Evolutionary conservation across 2,329 filamentous ascomycete genomes (phyloP), one percentile per base, ranked within the genome.

Genomic region (Ceratocystis eucalypticola): DNA sequence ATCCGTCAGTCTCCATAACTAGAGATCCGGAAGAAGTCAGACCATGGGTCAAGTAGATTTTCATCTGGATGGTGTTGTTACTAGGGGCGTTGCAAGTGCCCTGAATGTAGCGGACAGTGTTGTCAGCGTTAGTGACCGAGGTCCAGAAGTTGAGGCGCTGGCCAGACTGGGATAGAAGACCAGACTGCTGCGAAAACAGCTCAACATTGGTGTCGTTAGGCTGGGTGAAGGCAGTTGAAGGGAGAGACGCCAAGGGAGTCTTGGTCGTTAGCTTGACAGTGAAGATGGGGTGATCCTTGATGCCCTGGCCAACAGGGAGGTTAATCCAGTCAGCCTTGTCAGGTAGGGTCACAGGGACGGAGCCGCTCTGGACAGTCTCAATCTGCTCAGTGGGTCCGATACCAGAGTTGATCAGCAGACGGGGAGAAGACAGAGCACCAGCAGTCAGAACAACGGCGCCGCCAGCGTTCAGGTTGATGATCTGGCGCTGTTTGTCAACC

Each of bases 31-130:
- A 78, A 15, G 84, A 85, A 17, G 80, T 81, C 22, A 81, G 76
- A 53, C 86, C 85, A 65, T 84, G 82, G 44, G 84, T 84, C 45
- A 88, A 84, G 74, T 88, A 87, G 70, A 82, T 79, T 69, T 78
- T 81, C 71, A 84, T 78, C 15, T 78, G 80, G 73, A 83, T 80
- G 44, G 79, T 75, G 70, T 81, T 74, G 69, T 79, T 88, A 2
- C 85, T 84, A 65, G 76, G 77, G 71, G 86, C 86, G 71, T 86
- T 87, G 75, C 88, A 82, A 71, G 88, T 88, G 73, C 83, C 83
- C 8, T 75, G 74, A 3, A 79, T 77, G 55, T 76, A 71, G 10
- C 77, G 76, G 65, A 79, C 77, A 64, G 75, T 71, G 70, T 80
- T 71, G 66, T 77, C 76, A 46, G 75, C 73, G 69, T 82, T 80